Conservation (phyloP, 202 grass and related monocot species). For the Cymbopogon flexuosus region DNA sequence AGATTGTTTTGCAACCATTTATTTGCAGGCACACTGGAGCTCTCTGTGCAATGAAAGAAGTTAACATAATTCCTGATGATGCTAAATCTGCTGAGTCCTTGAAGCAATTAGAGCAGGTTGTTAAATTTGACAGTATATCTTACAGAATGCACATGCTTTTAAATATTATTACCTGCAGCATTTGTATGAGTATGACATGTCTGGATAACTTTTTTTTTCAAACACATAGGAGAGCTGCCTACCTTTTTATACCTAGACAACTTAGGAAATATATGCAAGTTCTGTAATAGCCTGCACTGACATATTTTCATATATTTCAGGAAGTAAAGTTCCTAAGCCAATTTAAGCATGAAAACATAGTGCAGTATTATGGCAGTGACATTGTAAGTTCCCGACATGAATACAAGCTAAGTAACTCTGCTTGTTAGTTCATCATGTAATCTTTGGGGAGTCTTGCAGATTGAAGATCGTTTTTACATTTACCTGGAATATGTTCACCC, state of each 20-base stretch:
- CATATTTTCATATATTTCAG: constrained; percentile 50
- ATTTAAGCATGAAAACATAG: constrained; percentile 89
- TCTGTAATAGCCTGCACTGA: constrained; percentile 17
- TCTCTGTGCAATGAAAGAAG: constrained; percentile 98
- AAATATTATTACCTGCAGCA: neutral
- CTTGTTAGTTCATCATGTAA: neutral
- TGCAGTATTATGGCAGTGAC: constrained; percentile 95
- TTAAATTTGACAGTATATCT: constrained; percentile 13
- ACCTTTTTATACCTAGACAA: too few relatives aligned
- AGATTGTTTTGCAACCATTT: constrained; percentile 15
- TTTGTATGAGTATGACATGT: too few relatives aligned
- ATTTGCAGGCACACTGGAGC: constrained; percentile 79
- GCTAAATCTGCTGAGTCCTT: constrained; percentile 79
- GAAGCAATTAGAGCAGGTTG: constrained; percentile 86
- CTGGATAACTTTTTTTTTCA: neutral
- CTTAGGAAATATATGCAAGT: constrained; percentile 7
- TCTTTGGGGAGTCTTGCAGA: constrained; percentile 49
- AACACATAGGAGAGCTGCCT: neutral
- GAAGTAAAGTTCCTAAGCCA: constrained; percentile 93
- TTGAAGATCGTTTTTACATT: constrained; percentile 90
- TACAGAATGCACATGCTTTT: constrained; percentile 5
- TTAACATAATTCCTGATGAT: constrained; percentile 97
- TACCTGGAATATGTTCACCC: constrained; percentile 92
- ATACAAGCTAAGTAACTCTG: neutral
- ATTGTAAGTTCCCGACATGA: constrained; percentile 50